Evolutionary conservation across 148 eudicot species (phyloP), one percentile per base, ranked within the genome.

Genomic region (Vaccinium vitisidaea): DNA sequence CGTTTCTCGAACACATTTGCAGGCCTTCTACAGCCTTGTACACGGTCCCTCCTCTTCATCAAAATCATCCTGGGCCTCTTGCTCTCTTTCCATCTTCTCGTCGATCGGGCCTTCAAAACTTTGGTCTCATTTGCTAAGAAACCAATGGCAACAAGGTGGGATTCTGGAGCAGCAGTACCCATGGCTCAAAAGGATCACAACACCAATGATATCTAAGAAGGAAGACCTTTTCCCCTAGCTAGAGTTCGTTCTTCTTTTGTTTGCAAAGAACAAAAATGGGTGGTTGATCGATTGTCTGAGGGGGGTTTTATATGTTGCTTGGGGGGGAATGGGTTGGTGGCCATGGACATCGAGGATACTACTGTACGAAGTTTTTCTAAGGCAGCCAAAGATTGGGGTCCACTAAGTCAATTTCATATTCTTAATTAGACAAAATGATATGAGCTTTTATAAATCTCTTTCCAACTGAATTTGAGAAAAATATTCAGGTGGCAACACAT

Each of bases 11-110:
- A 65, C 70, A 82, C 83, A 14, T 50, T 70, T 50, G 0, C 63
- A 30, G 82, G 48, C 21, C 86, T 86, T 79, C 85, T 77, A 50
- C 75, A 81, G 50, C 90, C 89, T 84, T 89, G 86, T 81, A 75
- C 46, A 36, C 71, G 58, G 18, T 80, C 67, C 67, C 90, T 83
- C 43, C 85, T 89, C 90, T 86, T 90, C 90, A 85, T 93, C 81
- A 70, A 14, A 21, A 89, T 84, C 84, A 89, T 84, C 84, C 84
- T 80, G 5, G 84, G n/a, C 49, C 88, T 88, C 80, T 73, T 88
- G 36, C 83, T 90, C 65, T 30, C 61, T 78, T 27, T 23, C 69
- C 21, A 39, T 43, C 21, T 63, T 46, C 75, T 81, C 27, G 3
- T 80, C 14, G 71, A 21, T 36, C 56, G 49, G 49, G 50, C 67